phyloP scores from a whole-genome alignment of 257 asterid species.

The Lithospermum erythrorhizon region DNA sequence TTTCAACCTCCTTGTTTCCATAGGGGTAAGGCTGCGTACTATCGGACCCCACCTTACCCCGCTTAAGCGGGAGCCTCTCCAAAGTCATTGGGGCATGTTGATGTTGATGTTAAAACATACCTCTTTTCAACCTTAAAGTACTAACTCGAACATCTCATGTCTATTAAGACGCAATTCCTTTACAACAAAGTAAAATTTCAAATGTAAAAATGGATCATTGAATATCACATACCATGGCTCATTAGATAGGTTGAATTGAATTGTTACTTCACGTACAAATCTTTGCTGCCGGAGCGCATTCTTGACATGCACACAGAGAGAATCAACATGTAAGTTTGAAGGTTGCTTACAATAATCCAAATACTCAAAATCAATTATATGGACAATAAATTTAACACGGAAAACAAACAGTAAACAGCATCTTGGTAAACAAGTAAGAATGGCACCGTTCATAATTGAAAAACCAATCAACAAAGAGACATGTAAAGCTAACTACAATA shows the following conservation, averaged over 20 bases:
- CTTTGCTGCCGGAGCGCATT: conserved; percentile 88
- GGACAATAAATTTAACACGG: neutral
- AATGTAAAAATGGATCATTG: neutral
- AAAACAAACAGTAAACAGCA: neutral
- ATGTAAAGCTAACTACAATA: too few species aligned
- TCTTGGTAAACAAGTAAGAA: too few species aligned
- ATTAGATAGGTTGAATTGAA: conserved; percentile 84
- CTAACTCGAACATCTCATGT: neutral
- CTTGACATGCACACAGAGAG: conserved; percentile 23
- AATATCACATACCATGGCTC: conserved; percentile 79
- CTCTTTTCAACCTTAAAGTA: neutral
- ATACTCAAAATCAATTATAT: neutral
- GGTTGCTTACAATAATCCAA: neutral
- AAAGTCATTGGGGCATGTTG: too few species aligned
- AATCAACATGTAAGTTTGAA: neutral
- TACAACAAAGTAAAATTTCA: neutral
- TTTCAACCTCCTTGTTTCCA: too few species aligned
- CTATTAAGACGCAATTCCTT: neutral
- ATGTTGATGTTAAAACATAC: too few species aligned
- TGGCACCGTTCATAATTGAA: too few species aligned
- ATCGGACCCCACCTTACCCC: too few species aligned
- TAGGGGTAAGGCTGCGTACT: too few species aligned
- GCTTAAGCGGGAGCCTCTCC: too few species aligned
- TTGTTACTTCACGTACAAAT: conserved; percentile 84
- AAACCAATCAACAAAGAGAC: too few species aligned